phyloP scores from a whole-genome alignment of 2,329 filamentous ascomycete genomes.

The Shiraia sp. region DNA sequence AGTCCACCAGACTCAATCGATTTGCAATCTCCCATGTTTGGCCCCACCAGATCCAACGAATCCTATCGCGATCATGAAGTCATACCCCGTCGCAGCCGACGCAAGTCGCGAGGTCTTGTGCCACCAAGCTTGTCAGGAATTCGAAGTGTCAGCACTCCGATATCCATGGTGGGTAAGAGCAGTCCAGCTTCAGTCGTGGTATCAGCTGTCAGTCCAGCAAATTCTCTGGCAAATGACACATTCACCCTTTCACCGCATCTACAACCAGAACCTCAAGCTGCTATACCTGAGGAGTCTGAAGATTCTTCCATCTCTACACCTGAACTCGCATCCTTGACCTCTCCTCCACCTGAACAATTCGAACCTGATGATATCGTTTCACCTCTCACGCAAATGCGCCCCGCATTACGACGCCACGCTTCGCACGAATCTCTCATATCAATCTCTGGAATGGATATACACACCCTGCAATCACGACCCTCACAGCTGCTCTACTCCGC shows the following conservation, averaged over 20 bases:
- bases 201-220: conserved; percentile 36
- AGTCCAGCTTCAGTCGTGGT: conserved; percentile 39
- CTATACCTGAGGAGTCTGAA: conserved; percentile 44
- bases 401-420: conserved; percentile 63
- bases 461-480: conserved; percentile 74
- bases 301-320: conserved; percentile 19
- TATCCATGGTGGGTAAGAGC: conserved; percentile 38
- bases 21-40: conserved; percentile 63
- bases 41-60: conserved; percentile 36
- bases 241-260: conserved; percentile 32
- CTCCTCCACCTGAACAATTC: conserved; percentile 14
- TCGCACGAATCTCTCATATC: conserved; percentile 93
- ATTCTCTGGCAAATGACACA: conserved; percentile 34
- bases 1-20: conserved; percentile 75
- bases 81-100: conserved; percentile 17
- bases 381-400: conserved; percentile 40
- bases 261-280: conserved; percentile 27
- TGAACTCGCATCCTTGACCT: conserved; percentile 27
- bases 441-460: conserved; percentile 84
- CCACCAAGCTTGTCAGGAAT: conserved; percentile 34
- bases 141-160: conserved; percentile 38
- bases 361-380: conserved; percentile 36
- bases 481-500: conserved; percentile 69
- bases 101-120: conserved; percentile 33
- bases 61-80: conserved; percentile 19